Conservation (phyloP, 352 stramenopile genomes). For the Pythium coloratum region DNA sequence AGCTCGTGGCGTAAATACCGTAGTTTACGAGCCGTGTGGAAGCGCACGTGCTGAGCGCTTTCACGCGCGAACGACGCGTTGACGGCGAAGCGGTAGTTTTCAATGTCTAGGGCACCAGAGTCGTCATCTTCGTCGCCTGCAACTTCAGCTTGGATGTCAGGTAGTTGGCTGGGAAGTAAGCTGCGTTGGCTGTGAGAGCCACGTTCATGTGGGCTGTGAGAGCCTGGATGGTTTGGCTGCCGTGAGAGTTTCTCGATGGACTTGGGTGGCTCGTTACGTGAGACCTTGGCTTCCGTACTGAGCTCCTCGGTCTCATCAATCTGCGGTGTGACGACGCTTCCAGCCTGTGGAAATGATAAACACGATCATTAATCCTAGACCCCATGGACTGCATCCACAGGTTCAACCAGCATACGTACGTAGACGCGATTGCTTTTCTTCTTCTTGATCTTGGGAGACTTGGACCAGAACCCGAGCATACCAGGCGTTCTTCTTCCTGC, state of each 20-base stretch:
- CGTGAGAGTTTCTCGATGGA: background rate
- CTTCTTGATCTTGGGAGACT: constrained; percentile 4
- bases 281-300: background rate
- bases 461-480: constrained; percentile 6
- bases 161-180: background rate
- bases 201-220: background rate
- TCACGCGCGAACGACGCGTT: constrained; percentile 47
- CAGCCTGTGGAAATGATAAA: constrained; percentile 6
- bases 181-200: background rate
- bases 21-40: constrained; percentile 69
- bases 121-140: constrained; percentile 9
- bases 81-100: constrained; percentile 62
- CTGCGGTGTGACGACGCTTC: constrained; percentile 12
- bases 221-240: background rate
- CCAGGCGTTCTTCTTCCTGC: background rate
- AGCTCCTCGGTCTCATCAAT: constrained; percentile 12
- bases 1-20: constrained; percentile 81
- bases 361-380: background rate
- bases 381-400: background rate
- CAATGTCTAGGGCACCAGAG: constrained; percentile 26
- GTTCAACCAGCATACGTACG: constrained; percentile 9
- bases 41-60: constrained; percentile 55
- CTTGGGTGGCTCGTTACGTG: background rate
- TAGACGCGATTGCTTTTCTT: constrained; percentile 25
- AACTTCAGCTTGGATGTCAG: background rate